Evolutionary conservation across 345 rosid genomes (phyloP), one percentile per base, ranked within the genome.

Genomic region (Tarenaya hassleriana): DNA sequence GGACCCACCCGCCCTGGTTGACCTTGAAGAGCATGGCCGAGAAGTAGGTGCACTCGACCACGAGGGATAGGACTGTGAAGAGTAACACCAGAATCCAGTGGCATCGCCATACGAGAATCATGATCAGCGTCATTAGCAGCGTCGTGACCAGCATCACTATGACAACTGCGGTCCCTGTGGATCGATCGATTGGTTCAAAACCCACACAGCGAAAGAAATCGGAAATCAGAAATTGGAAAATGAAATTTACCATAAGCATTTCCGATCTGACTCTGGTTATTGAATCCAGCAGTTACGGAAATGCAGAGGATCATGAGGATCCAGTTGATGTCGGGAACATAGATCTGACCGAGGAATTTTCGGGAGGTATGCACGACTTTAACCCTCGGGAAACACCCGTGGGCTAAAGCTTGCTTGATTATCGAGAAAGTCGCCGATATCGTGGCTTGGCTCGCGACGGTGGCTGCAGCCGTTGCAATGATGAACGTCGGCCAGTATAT

Each of bases 401-500:
- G 79, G 33, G 83, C 87, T 1, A 83, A 79, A 5, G 95, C 84
- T 69, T 88, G 97, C 81, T 85, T 85, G 78, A 88, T 77, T 40
- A 88, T 63, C 10, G 92, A 88, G 64, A 85, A 88, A 17, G 97
- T 80, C 6, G 97, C 92, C 0, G 97, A 88, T 64, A 88, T 82
- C 49, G 86, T 66, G 0, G 97, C 88, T 52, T 88, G 97, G 67
- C 97, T 88, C 10, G 95, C 92, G 38, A 88, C 90, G 51, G 64
- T 69, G 16, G 95, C 95, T n/a, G 97, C 85, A 41, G 50, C 51
- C 7, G 91, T 78, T 69, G 97, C 69, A 20, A 85, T 55, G 44
- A 81, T 34, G 60, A 84, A 82, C 38, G 85, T 75, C 12, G 92
- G 95, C 95, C 97, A 88, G 69, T 84, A 88, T 20, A 84, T 40